Percentiles rank a stretch among this genome's conserved stretches.
Conservation (phyloP, 139 green algal genomes). For the Pycnococcus provasolii region DNA sequence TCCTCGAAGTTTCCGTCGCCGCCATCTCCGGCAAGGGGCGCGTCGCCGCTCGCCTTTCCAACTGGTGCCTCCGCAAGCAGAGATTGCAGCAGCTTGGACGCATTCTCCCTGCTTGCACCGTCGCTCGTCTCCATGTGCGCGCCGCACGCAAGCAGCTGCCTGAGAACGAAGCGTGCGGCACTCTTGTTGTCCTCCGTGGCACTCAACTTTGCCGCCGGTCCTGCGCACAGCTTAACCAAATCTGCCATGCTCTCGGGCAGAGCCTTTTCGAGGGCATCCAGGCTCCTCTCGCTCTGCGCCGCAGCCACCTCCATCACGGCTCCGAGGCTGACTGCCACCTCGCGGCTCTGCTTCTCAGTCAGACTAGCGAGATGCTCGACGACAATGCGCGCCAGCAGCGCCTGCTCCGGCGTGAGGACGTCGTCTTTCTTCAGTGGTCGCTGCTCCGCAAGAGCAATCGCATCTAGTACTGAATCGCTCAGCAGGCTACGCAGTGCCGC, state of each 20-base stretch:
- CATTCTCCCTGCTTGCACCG: constrained; percentile 24
- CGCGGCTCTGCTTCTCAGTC: constrained; percentile 22
- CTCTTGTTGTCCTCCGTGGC: too few species aligned
- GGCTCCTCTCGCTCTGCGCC: not conserved
- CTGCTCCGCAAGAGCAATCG: constrained; percentile 5
- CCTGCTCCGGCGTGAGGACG: constrained; percentile 28
- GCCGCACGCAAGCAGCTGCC: constrained; percentile 41
- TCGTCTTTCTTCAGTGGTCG: not conserved
- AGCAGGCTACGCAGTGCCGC: constrained; percentile 37
- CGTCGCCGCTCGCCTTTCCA: too few species aligned
- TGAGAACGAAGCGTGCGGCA: constrained; percentile 29
- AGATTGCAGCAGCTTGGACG: constrained; percentile 22
- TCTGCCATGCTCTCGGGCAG: constrained; percentile 35
- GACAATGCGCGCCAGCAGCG: constrained; percentile 39
- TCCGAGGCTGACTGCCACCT: constrained; percentile 32
- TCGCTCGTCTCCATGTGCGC: constrained; percentile 37
- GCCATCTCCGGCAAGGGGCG: too few species aligned
- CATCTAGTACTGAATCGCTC: constrained; percentile 10
- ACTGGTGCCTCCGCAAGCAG: constrained; percentile 14
- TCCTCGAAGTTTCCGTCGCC: too few species aligned
- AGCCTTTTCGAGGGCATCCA: constrained; percentile 44
- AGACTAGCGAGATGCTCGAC: constrained; percentile 30
- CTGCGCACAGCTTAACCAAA: constrained; percentile 22
- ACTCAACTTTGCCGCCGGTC: too few species aligned
- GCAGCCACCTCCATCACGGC: not conserved